Evolutionary conservation across 306 rosid species (phyloP), one percentile per base, ranked within the genome.

Genomic region (Sphenostylis stenocarpa): DNA sequence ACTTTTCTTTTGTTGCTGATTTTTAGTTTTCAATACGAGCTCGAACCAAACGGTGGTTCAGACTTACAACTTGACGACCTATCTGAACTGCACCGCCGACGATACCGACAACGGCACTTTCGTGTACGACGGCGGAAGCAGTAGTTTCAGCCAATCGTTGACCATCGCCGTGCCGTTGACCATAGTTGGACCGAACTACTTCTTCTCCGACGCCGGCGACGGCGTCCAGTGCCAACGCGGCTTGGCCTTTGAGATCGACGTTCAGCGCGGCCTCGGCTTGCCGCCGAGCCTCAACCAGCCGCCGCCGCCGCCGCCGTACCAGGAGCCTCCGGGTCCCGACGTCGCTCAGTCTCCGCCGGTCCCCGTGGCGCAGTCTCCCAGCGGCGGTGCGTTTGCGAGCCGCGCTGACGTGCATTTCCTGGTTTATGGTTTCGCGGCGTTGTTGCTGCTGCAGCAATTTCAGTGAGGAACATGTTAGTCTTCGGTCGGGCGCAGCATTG

Each of bases 271-370:
- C 20, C 82, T 66, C 19, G 97, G 97, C 36, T 81, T 94, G 75
- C 98, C 95, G n/a, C 96, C 96, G 26, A 83, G 84, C 51, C 89
- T 94, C n/a, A 89, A 84, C 70, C 95, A 89, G 75, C 95, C 97
- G 10, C 98, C 97, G 0, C 98, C 97, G 0, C 98, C 98, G 0
- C 98, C 97, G 23, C 94, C 93, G 24, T 94, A 90, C 79, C 51
- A 39, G 0, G 85, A 84, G 70, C 96, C 97, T 1, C 91, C 94
- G 1, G 80, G 81, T 58, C 47, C 92, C 0, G 90, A 78, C 11
- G 55, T 82, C 4, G 75, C 56, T 58, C 70, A 85, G 23, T 69
- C 88, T 28, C 96, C 93, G 45, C 86, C 94, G 13, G 1, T 33
- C 7, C 53, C 78, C 20, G 58, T 62, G 6, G 58, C 77, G 14